phyloP scores from a whole-genome alignment of 805 yeast species.

The Saccharomycopsis babjevae region DNA sequence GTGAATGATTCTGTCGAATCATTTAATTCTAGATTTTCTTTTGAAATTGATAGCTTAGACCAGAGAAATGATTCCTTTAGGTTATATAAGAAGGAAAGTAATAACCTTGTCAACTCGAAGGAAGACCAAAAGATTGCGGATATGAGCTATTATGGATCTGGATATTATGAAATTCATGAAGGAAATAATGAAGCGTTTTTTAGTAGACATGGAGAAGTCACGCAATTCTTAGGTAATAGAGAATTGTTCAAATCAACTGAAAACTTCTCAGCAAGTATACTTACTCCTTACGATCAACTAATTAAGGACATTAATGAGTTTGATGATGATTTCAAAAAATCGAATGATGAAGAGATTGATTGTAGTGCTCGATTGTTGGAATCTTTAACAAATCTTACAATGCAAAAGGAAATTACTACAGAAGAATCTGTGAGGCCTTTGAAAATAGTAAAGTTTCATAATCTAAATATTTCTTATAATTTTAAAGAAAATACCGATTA shows the following conservation, averaged over 20 bases:
- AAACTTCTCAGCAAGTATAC: not conserved
- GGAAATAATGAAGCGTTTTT: conserved; percentile 28
- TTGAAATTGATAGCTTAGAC: conserved; percentile 23
- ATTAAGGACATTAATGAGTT: conserved; percentile 3
- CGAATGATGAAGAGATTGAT: not conserved
- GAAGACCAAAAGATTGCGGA: not conserved
- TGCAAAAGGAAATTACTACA: not conserved
- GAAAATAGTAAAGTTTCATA: not conserved
- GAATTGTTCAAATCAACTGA: conserved; percentile 27
- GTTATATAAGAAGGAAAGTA: conserved; percentile 27
- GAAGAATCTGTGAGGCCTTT: not conserved
- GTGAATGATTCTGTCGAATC: not conserved
- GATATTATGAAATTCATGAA: conserved; percentile 20
- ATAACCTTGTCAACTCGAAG: conserved; percentile 18
- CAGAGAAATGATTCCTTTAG: conserved; percentile 30
- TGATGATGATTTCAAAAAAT: conserved; percentile 2
- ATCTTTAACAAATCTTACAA: not conserved
- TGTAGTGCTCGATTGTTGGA: not conserved
- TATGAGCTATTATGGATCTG: conserved; percentile 17
- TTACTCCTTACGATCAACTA: not conserved
- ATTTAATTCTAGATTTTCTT: conserved; percentile 24
- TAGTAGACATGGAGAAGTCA: conserved; percentile 28
- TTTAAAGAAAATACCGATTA: not conserved
- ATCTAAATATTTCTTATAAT: not conserved
- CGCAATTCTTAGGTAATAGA: conserved; percentile 30